Evolutionary conservation across 202 grass and related monocot genomes (phyloP), one percentile per base, ranked within the genome.

Genomic region (Schoenoplectus tabernaemontani): DNA sequence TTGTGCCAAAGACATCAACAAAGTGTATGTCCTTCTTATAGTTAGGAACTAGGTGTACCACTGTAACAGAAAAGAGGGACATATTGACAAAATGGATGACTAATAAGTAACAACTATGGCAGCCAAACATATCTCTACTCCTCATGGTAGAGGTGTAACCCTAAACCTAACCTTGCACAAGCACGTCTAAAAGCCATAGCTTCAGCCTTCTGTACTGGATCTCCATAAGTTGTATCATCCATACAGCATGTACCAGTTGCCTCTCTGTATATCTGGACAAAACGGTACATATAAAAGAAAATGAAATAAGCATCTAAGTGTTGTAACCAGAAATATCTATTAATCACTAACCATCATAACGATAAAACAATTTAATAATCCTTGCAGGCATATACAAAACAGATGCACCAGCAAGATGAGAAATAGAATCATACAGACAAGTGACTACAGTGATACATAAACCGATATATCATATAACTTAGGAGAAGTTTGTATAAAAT

Each of bases 191-290:
- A 98, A 77, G 91, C 96, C 91, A 95, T 95, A 74, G 88, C 82
- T 92, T 98, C 96, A 70, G 96, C 96, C 85, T 98, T 98, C 79
- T 98, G 96, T 51, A 98, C 88, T 50, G 96, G 89, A 59, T 98
- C 88, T 44, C 96, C 96, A 79, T 83, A 92, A 64, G 57, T 50
- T 61, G 86, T 91, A 78, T 91, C 90, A 50, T 85, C 76, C 80
- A 86, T 41, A 83, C 80, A 90, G 81, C 85, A 87, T n/a, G 91
- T 95, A 85, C 96, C 96, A 85, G 82, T 89, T 64, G 91, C 89
- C 84, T 98, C 96, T 86, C 96, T 87, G 47, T 91, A 95, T 61
- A 98, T 86, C 96, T 97, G 77, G 59, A 34, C 8, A 71, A 57
- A 19, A 58, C n/a, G 20, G 77, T 54, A 19, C 19, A 36, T 20